These are phyloP conservation scores for Fusarium hostae DNA, from an alignment of 2,329 filamentous ascomycete genomes.

Conservation along the genomic window DNA sequence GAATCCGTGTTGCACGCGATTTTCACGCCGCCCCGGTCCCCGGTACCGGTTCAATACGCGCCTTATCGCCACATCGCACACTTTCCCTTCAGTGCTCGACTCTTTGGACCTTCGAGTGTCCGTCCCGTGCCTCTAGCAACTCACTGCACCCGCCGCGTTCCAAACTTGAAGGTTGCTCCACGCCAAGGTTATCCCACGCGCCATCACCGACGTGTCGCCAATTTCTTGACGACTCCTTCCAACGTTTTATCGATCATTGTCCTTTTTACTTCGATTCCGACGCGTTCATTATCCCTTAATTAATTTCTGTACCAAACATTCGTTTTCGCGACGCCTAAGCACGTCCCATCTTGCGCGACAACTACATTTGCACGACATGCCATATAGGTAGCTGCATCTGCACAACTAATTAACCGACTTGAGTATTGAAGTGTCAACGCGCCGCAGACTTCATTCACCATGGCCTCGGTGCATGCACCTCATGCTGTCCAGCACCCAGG, in stretches of 20 bases:
- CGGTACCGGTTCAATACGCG: slow-evolving; percentile 55
- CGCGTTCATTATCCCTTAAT: slow-evolving; percentile 42
- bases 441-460: slow-evolving; percentile 55
- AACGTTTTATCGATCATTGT: slow-evolving; percentile 31
- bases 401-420: slow-evolving; percentile 42
- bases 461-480: slow-evolving; percentile 84
- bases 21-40: slow-evolving; percentile 59
- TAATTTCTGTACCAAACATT: slow-evolving; percentile 26
- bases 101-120: slow-evolving; percentile 41
- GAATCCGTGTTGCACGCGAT: slow-evolving; percentile 66
- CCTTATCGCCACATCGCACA: slow-evolving; percentile 54
- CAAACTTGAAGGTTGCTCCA: slow-evolving; percentile 36
- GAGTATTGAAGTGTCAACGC: slow-evolving; percentile 34
- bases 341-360: slow-evolving; percentile 38
- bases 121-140: slow-evolving; percentile 34
- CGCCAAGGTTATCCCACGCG: slow-evolving; percentile 43
- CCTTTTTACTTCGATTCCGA: slow-evolving; percentile 38
- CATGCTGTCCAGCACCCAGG: slow-evolving; percentile 75
- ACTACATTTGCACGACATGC: slow-evolving; percentile 53
- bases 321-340: slow-evolving; percentile 43
- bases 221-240: slow-evolving; percentile 33
- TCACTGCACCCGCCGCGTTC: slow-evolving; percentile 35
- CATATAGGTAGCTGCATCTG: slow-evolving; percentile 46
- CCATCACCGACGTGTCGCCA: slow-evolving; percentile 44
- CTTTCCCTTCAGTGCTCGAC: slow-evolving; percentile 54